Evolutionary conservation across 768 basidiomycete species (phyloP), one percentile per base, ranked within the genome.

Genomic region (Tephrocybe sp.): DNA sequence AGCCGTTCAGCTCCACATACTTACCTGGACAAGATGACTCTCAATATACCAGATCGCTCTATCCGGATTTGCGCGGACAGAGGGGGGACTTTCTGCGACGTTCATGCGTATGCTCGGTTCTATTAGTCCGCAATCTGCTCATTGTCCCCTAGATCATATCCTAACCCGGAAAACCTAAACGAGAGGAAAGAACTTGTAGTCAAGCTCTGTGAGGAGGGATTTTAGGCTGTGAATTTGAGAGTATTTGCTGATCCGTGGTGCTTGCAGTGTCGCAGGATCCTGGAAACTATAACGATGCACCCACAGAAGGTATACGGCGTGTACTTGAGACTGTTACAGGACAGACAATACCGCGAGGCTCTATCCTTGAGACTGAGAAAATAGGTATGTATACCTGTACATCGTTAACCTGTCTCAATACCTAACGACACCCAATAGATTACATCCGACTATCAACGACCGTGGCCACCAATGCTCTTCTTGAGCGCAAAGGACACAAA

Each of bases 401-500:
- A n/a, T n/a, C n/a, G n/a, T n/a, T n/a, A n/a, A n/a, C n/a, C n/a
- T n/a, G n/a, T n/a, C n/a, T n/a, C n/a, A n/a, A n/a, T n/a, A n/a
- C n/a, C n/a, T n/a, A n/a, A n/a, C n/a, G n/a, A n/a, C n/a, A n/a
- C n/a, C n/a, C n/a, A n/a, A n/a, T n/a, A 92, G 93, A 95, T 61
- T 94, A 92, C 62, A 91, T 95, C 54, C 82, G 93, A 15, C 72
- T 95, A 7, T 93, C 91, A 0, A 97, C 94, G 0, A 98, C 95
- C 0, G 92, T 97, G 3, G 94, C 94, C 0, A 98, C 95, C 15
- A 98, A 97, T 60, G 94, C 95, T 0, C 78, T 98, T 0, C 78
- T 98, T 5, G 95, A 98, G 61, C 84, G 95, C 40, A 94, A 95
- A 66, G 95, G 95, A 1, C 88, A 92, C 59, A 85, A 84, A 54